These are phyloP conservation scores for Globisporangium nodosum DNA, from an alignment of 352 stramenopile species.

Conservation along the genomic window DNA sequence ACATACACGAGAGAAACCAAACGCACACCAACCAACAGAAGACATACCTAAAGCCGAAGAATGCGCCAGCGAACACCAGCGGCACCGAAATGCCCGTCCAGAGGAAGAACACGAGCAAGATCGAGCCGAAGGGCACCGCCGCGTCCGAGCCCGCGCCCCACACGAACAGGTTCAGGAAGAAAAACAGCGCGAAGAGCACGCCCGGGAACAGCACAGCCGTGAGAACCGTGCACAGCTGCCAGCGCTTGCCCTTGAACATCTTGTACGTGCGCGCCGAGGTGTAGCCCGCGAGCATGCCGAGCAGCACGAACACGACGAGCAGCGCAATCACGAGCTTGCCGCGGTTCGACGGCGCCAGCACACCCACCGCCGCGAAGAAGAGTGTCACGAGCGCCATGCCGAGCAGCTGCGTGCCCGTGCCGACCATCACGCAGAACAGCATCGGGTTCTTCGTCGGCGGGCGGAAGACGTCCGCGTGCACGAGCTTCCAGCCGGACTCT, in stretches of 20 bases:
- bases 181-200: constrained; percentile 95
- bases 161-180: constrained; percentile 97
- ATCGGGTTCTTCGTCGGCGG: constrained; percentile 94
- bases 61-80: constrained; percentile 98
- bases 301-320: constrained; percentile 96
- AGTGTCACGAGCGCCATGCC: constrained; percentile 95
- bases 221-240: constrained; percentile 95
- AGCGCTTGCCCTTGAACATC: constrained; percentile 99
- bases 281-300: constrained; percentile 96
- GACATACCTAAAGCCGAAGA: constrained; percentile 96
- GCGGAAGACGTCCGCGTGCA: constrained; percentile 99
- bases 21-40: too few species aligned
- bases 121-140: constrained; percentile 95
- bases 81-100: constrained; percentile 99
- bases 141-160: constrained; percentile 91
- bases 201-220: constrained; percentile 97
- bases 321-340: constrained; percentile 97
- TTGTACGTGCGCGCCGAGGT: constrained; percentile 97
- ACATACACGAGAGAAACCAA: background rate
- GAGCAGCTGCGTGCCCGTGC: constrained; percentile 96
- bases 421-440: constrained; percentile 96
- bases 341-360: constrained; percentile 95
- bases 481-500: constrained; percentile 99
- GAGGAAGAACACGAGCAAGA: constrained; percentile 97
- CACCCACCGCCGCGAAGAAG: constrained; percentile 95